Conservation (phyloP, 768 basidiomycete species). For the Tylopilus balloui region DNA sequence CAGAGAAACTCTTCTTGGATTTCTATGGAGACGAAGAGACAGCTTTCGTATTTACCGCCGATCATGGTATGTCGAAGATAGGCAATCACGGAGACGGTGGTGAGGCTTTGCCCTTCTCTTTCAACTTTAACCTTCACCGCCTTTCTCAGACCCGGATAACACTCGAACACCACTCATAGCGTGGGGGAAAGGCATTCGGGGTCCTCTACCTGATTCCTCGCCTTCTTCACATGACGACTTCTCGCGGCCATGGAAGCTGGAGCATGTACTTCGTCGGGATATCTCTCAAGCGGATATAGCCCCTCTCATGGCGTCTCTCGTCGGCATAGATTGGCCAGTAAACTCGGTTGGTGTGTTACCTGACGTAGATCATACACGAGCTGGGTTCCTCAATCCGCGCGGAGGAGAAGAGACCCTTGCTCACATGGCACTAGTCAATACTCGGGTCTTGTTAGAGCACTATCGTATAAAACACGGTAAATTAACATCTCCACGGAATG, state of each 20-base stretch:
- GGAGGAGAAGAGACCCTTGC: conserved; percentile 50
- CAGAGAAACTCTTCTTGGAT: conserved; percentile 54
- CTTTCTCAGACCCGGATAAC: conserved; percentile 68
- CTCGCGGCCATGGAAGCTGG: conserved; percentile 59
- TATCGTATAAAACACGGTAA: conserved; percentile 73
- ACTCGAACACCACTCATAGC: conserved; percentile 80
- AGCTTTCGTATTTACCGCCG: conserved; percentile 77
- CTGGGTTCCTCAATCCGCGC: conserved; percentile 52
- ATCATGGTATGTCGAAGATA: conserved; percentile 86
- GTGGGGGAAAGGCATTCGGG: conserved; percentile 77
- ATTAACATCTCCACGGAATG: conserved; percentile 11
- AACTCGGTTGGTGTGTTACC: conserved; percentile 82
- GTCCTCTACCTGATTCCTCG: conserved; percentile 52
- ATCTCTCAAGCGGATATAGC: conserved; percentile 83
- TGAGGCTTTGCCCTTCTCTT: conserved; percentile 29
- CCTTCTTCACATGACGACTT: conserved; percentile 67
- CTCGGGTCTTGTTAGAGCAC: conserved; percentile 69
- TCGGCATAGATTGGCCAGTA: conserved; percentile 72
- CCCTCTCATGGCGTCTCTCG: conserved; percentile 67
- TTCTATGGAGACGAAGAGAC: conserved; percentile 71
- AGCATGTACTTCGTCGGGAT: conserved; percentile 60
- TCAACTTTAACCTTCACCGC: conserved; percentile 5
- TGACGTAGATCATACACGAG: conserved; percentile 56
- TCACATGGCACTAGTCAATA: conserved; percentile 56
- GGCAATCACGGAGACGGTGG: conserved; percentile 90